Evolutionary conservation across 2,329 filamentous ascomycete species (phyloP).

Genomic region (Dactylellina leptospora): DNA sequence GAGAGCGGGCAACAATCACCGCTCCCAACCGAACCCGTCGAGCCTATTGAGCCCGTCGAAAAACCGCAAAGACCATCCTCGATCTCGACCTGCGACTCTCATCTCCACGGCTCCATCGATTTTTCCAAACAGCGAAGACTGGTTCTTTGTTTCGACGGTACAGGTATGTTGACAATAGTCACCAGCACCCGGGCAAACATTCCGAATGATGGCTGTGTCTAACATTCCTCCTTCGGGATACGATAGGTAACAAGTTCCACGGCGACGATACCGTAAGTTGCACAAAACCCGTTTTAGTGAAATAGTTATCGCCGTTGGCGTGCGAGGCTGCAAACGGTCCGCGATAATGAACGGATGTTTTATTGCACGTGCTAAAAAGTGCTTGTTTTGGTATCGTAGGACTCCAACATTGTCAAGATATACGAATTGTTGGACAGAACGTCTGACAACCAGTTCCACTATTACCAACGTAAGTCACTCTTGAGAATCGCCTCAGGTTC

Average conservation of each 20-base stretch:
- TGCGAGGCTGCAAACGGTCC: too few species aligned
- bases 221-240: constrained; percentile 58
- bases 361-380: too few species aligned
- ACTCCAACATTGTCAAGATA: constrained; percentile 68
- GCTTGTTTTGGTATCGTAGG: constrained; percentile 58
- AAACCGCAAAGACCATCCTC: constrained; percentile 39
- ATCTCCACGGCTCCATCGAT: constrained; percentile 27
- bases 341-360: too few species aligned
- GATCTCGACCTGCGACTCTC: constrained; percentile 40
- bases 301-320: too few species aligned
- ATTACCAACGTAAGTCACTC: constrained; percentile 63
- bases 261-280: constrained; percentile 49
- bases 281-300: background rate
- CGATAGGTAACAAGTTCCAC: constrained; percentile 50
- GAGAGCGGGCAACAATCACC: background rate
- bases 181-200: background rate
- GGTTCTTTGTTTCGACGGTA: constrained; percentile 65
- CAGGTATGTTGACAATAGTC: too few species aligned
- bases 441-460: constrained; percentile 63
- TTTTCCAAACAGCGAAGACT: constrained; percentile 60
- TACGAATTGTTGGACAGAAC: constrained; percentile 63
- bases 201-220: constrained; percentile 59
- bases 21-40: background rate
- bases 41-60: background rate
- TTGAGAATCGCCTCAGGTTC: too few species aligned